Percentiles rank a stretch among this genome's conserved stretches.
phyloP scores from a whole-genome alignment of 140 eudicot genomes.

The Senecio squalidus region DNA sequence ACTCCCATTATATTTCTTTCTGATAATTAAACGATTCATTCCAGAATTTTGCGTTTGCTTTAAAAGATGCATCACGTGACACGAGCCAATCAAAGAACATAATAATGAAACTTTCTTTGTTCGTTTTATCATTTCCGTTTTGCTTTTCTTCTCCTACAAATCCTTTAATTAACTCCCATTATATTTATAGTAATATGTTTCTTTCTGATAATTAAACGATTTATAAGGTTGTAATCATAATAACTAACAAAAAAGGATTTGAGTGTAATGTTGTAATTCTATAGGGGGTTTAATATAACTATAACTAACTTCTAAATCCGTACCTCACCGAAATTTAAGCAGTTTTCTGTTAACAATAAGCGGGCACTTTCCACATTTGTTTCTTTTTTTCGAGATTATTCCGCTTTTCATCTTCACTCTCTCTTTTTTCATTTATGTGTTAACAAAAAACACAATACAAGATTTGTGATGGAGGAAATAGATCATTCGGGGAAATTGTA shows the following conservation, averaged over 20 bases:
- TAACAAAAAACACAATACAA: neutral
- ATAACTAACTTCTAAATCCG: constrained; percentile 19
- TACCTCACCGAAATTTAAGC: constrained; percentile 19
- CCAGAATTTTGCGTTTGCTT: too few species aligned
- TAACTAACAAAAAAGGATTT: neutral
- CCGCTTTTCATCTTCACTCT: constrained; percentile 1
- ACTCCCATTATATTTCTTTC: too few species aligned
- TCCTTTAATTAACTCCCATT: too few species aligned
- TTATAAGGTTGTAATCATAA: too few species aligned
- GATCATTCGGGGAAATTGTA: constrained; percentile 51
- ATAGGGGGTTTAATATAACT: constrained; percentile 5
- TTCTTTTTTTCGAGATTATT: constrained; percentile 2
- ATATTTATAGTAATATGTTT: too few species aligned
- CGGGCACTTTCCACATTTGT: constrained; percentile 6
- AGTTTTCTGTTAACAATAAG: constrained; percentile 16
- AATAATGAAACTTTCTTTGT: too few species aligned
- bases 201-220: too few species aligned
- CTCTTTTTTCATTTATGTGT: neutral
- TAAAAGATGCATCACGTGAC: too few species aligned
- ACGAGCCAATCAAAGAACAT: too few species aligned
- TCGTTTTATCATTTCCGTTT: too few species aligned
- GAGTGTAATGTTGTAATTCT: neutral
- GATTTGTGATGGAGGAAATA: constrained; percentile 49
- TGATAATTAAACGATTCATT: too few species aligned
- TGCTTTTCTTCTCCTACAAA: too few species aligned